Conservation (phyloP, 164 flowering plant species). For the Tetracentron sinense region DNA sequence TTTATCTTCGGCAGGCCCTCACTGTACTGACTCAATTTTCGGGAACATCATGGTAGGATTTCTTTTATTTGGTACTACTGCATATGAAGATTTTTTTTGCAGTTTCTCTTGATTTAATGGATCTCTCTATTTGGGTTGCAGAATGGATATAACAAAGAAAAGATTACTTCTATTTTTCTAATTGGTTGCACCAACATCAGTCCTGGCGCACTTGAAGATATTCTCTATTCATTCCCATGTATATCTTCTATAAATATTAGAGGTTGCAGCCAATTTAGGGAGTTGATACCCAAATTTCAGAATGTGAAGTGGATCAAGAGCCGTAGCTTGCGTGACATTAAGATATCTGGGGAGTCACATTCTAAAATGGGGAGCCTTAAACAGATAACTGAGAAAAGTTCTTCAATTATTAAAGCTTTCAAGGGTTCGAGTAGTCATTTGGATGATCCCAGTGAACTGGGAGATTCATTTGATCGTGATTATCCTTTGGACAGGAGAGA, state of each 20-base stretch:
- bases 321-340: constrained; percentile 20
- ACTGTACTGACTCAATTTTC: constrained; percentile 60
- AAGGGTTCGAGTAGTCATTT: constrained; percentile 34
- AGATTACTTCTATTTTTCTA: constrained; percentile 57
- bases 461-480: constrained; percentile 46
- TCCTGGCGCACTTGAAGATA: constrained; percentile 55
- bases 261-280: constrained; percentile 78
- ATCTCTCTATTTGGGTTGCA: constrained; percentile 40
- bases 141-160: constrained; percentile 67
- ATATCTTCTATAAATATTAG: constrained; percentile 64
- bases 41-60: constrained; percentile 60
- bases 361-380: constrained; percentile 55
- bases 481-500: constrained; percentile 45
- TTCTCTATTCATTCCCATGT: constrained; percentile 56
- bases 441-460: constrained; percentile 61
- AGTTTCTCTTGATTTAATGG: constrained; percentile 7
- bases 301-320: constrained; percentile 63
- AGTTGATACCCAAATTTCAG: constrained; percentile 47
- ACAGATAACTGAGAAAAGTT: constrained; percentile 48
- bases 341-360: constrained; percentile 34
- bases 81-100: background rate
- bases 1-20: constrained; percentile 58
- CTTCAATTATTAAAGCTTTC: constrained; percentile 25
- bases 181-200: constrained; percentile 71
- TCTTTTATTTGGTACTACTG: constrained; percentile 1